Conservation (phyloP, 495 filamentous ascomycete species). For the Penicillium ucsense region DNA sequence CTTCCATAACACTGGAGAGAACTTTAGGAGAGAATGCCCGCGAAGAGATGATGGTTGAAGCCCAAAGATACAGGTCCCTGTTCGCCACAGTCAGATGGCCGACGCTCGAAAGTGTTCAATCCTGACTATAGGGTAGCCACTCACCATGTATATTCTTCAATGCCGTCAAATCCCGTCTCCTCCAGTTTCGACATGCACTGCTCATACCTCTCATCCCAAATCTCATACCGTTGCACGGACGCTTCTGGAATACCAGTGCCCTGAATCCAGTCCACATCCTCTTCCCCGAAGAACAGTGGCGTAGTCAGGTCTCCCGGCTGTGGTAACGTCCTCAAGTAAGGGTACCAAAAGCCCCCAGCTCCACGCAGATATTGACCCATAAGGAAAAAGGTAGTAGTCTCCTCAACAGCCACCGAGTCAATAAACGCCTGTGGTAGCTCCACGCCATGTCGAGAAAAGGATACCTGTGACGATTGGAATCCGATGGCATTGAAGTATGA, state of each 20-base stretch:
- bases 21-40: constrained; percentile 43
- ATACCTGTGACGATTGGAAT: constrained; percentile 4
- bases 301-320: constrained; percentile 42
- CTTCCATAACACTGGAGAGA: constrained; percentile 28
- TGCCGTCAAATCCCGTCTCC: constrained; percentile 21
- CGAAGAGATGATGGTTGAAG: constrained; percentile 52
- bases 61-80: constrained; percentile 58
- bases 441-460: constrained; percentile 29
- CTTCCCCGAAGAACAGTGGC: constrained; percentile 46
- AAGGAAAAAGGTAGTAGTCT: constrained; percentile 43
- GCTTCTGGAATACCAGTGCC: constrained; percentile 50
- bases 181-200: constrained; percentile 25
- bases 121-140: constrained; percentile 3
- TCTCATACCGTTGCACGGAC: constrained; percentile 26
- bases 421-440: constrained; percentile 27
- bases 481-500: constrained; percentile 45
- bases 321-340: constrained; percentile 52
- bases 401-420: constrained; percentile 26
- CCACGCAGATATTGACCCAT: constrained; percentile 45
- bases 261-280: constrained; percentile 48
- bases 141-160: constrained; percentile 36
- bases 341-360: constrained; percentile 47
- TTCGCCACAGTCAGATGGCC: constrained; percentile 9
- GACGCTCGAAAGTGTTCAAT: not conserved
- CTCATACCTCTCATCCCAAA: constrained; percentile 44